Evolutionary conservation across 148 eudicot genomes (phyloP).

Genomic region (Silene latifolia): DNA sequence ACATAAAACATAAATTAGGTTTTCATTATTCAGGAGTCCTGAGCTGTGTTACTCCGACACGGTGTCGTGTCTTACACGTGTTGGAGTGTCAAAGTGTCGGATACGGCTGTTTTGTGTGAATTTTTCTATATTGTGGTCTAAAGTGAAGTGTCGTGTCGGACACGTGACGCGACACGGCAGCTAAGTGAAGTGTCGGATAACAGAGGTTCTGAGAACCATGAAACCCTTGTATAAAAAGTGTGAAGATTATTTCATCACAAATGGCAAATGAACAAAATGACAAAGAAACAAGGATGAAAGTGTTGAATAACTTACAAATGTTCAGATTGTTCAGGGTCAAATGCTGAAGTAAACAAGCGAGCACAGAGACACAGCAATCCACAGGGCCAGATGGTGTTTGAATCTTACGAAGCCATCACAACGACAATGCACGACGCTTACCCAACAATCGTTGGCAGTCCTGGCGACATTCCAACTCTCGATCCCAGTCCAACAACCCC

Average conservation of each 20-base stretch:
- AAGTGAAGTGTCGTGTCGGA: not conserved
- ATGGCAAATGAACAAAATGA: not conserved
- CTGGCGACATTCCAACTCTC: conserved; percentile 35
- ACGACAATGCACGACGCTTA: conserved; percentile 18
- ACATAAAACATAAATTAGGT: not conserved
- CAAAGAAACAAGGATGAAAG: not conserved
- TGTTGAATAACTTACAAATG: conserved; percentile 1
- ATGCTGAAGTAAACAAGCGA: conserved; percentile 40
- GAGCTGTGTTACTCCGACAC: too few relatives aligned
- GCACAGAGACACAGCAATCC: conserved; percentile 27
- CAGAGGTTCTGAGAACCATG: too few relatives aligned
- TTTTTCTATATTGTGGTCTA: too few relatives aligned
- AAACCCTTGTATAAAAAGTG: not conserved
- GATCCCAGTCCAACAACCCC: conserved; percentile 35
- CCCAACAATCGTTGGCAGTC: conserved; percentile 21
- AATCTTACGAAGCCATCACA: conserved; percentile 11
- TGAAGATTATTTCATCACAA: not conserved
- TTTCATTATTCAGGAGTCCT: too few relatives aligned
- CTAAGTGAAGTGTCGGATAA: not conserved
- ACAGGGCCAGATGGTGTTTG: conserved; percentile 23
- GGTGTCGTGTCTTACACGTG: too few relatives aligned
- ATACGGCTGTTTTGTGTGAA: too few relatives aligned
- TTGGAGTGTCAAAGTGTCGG: too few relatives aligned
- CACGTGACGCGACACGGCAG: too few relatives aligned
- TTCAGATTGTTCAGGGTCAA: conserved; percentile 46